Evolutionary conservation across 2,329 filamentous ascomycete species (phyloP).

Genomic region (Apiospora aurea): DNA sequence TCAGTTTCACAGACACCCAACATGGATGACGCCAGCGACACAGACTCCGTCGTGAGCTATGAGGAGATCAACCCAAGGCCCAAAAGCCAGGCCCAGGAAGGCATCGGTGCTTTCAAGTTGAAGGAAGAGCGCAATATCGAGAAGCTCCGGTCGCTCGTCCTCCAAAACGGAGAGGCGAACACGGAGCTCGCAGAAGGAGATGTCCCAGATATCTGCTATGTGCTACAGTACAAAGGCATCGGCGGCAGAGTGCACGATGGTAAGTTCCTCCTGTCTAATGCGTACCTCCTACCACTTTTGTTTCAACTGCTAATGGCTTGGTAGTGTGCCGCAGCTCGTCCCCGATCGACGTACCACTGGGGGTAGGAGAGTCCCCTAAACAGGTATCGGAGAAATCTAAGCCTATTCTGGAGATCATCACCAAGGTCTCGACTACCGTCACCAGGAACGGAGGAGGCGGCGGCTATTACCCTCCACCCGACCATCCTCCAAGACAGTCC

Average conservation of each 20-base stretch:
- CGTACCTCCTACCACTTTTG: too few species aligned
- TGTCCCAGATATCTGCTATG: constrained; percentile 51
- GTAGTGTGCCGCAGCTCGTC: constrained; percentile 47
- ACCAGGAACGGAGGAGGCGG: constrained; percentile 27
- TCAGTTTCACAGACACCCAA: not conserved
- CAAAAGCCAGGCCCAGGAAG: not conserved
- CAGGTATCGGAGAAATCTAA: constrained; percentile 33
- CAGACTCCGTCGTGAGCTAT: constrained; percentile 42
- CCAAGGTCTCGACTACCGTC: constrained; percentile 43
- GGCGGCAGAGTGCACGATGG: constrained; percentile 45
- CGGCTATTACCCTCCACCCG: not conserved
- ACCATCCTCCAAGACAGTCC: constrained; percentile 25
- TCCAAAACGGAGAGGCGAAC: constrained; percentile 27
- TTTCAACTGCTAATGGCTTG: constrained; percentile 24
- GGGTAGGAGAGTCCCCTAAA: constrained; percentile 36
- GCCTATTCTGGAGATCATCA: constrained; percentile 53
- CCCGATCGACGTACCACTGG: constrained; percentile 46
- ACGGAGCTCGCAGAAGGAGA: constrained; percentile 37
- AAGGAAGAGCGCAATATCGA: constrained; percentile 30
- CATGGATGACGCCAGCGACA: constrained; percentile 34
- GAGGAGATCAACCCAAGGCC: constrained; percentile 39
- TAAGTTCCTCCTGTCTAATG: too few species aligned
- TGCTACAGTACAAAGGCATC: constrained; percentile 48
- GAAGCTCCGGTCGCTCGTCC: constrained; percentile 30
- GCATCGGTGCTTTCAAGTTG: constrained; percentile 16